phyloP scores from a whole-genome alignment of 129 eudicot genomes.

The Chrysanthemum makinoi region DNA sequence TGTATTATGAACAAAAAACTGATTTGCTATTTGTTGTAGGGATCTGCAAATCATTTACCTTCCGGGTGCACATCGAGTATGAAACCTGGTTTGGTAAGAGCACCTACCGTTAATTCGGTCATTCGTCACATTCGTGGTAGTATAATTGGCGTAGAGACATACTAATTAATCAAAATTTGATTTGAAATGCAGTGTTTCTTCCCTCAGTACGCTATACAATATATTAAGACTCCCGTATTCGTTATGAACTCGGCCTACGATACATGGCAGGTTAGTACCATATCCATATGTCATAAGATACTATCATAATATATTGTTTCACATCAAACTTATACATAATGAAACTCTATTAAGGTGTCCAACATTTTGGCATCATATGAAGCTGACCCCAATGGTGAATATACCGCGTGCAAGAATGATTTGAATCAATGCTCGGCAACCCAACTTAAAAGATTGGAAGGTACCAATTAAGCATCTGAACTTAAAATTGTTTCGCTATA shows the following conservation, averaged over 20 bases:
- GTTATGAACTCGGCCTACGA: constrained; percentile 43
- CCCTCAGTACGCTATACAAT: constrained; percentile 31
- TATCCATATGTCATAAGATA: background rate
- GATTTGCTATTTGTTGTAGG: constrained; percentile 30
- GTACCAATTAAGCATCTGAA: background rate
- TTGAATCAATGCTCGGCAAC: constrained; percentile 23
- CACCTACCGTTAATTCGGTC: background rate
- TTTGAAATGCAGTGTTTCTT: constrained; percentile 32
- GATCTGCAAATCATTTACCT: constrained; percentile 39
- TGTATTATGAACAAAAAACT: background rate
- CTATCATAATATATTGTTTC: background rate
- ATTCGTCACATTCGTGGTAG: background rate
- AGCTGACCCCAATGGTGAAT: constrained; percentile 38
- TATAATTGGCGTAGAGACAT: background rate
- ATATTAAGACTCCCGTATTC: constrained; percentile 35
- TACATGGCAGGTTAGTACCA: constrained; percentile 37
- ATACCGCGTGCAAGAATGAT: constrained; percentile 27
- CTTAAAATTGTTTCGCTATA: too few species aligned
- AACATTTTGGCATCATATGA: constrained; percentile 33
- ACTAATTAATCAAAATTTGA: background rate
- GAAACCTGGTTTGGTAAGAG: constrained; percentile 40
- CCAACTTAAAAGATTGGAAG: constrained; percentile 33
- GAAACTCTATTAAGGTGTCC: constrained; percentile 16
- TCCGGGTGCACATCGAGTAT: constrained; percentile 37
- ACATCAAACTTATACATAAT: background rate